Evolutionary conservation across 345 rosid species (phyloP), one percentile per base, ranked within the genome.

Genomic region (Melastoma malabathricum): DNA sequence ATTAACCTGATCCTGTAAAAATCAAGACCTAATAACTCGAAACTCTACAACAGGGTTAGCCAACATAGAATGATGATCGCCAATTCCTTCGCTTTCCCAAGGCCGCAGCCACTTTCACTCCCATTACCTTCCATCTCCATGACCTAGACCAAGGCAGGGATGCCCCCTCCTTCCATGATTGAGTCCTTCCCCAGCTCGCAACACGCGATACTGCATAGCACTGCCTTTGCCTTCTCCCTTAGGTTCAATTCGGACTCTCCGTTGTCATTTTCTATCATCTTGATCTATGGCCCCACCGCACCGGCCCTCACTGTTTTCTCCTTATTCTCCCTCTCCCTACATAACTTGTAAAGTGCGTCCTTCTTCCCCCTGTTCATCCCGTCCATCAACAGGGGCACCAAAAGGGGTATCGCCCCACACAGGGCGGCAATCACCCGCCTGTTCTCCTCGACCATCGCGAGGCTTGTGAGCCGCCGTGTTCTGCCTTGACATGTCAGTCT

Each of bases 201-300:
- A 12, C 68, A 86, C 0, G 90, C 84, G 59, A 92, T 47, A 63
- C 94, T 84, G 44, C 89, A 81, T 56, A 92, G 55, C 18, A 92
- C 84, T 23, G 85, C 98, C 95, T 84, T 82, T 13, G 97, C 97
- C 65, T 92, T 92, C 84, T 92, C 97, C 29, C 88, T 79, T 90
- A 87, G 73, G 16, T 97, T 94, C 15, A 71, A 60, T 19, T 88
- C 95, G 58, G 79, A 84, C 74, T 86, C 95, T 10, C 5, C 9
- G 38, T 29, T 1, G 38, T 29, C 38, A 10, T 29, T 29, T 4
- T 60, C 79, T 56, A 84, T 85, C 67, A 92, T 67, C 27, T 52
- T 79, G 55, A 88, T 86, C 66, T 88, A 52, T 9, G 99, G 97
- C 87, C 74, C 76, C 57, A 92, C 97, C 0, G 82, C 99, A 2